phyloP scores from a whole-genome alignment of 2,329 filamentous ascomycete species.

The Alternaria incomplexa region DNA sequence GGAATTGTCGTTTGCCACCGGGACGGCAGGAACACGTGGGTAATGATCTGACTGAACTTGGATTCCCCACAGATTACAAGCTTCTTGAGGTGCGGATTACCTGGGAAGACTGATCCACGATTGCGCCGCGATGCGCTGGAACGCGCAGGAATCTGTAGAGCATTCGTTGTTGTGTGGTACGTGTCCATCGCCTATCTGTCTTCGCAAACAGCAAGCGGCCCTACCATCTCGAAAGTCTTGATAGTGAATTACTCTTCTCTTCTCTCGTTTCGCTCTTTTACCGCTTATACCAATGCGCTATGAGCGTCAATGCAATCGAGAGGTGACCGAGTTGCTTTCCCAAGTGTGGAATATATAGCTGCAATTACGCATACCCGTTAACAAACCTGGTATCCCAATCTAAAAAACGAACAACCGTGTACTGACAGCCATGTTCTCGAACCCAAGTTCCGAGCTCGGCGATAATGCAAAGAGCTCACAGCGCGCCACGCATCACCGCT shows the following conservation, averaged over 20 bases:
- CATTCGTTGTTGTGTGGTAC: background rate
- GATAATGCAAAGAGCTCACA: background rate
- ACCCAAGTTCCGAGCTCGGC: background rate
- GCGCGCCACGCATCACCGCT: background rate
- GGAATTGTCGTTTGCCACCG: background rate
- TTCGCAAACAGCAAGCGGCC: background rate
- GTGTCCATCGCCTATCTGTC: background rate
- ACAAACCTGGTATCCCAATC: fast-evolving
- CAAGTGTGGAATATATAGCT: background rate
- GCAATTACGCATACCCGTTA: background rate
- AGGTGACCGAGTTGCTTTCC: background rate
- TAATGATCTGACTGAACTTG: background rate
- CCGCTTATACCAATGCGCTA: background rate
- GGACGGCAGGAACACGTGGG: background rate
- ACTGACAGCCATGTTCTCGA: background rate
- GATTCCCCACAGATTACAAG: background rate
- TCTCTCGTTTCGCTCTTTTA: background rate
- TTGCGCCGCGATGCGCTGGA: background rate
- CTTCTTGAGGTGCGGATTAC: background rate
- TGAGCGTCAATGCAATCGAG: background rate
- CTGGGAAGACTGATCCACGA: background rate
- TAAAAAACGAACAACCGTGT: background rate
- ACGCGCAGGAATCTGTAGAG: background rate
- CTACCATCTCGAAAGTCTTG: background rate
- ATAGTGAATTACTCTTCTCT: background rate